Evolutionary conservation across 805 yeast genomes (phyloP).

Genomic region (Scheffersomyces lignosus): DNA sequence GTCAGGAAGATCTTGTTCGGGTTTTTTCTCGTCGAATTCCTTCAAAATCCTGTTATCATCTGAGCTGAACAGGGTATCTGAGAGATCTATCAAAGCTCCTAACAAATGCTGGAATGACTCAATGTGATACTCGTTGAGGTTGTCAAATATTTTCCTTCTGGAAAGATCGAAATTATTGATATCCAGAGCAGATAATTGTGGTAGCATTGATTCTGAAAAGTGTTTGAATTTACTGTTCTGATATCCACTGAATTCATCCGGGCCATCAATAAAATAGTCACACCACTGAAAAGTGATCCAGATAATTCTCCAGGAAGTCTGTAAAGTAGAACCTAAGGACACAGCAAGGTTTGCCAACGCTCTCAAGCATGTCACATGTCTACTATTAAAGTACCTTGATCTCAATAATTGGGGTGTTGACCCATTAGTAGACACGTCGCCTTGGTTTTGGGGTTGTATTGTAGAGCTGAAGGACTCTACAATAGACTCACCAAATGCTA

Average conservation of each 20-base stretch:
- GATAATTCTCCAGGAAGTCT: constrained; percentile 61
- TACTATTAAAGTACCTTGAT: constrained; percentile 52
- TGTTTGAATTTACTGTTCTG: constrained; percentile 32
- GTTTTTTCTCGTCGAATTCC: background rate
- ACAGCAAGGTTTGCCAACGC: constrained; percentile 76
- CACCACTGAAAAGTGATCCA: constrained; percentile 76
- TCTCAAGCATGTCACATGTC: constrained; percentile 74
- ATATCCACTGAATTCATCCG: constrained; percentile 32
- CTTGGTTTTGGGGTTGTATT: constrained; percentile 25
- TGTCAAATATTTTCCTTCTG: constrained; percentile 59
- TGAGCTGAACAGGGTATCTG: constrained; percentile 23
- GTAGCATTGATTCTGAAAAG: constrained; percentile 17
- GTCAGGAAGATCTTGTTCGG: background rate
- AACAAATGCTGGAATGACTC: constrained; percentile 51
- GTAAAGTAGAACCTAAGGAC: constrained; percentile 76
- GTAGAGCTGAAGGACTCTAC: constrained; percentile 52
- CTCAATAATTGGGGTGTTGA: background rate
- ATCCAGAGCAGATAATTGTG: constrained; percentile 47
- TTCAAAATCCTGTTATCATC: constrained; percentile 1
- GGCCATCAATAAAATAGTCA: constrained; percentile 66
- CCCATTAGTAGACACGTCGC: background rate
- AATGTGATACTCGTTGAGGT: constrained; percentile 55
- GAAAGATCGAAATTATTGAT: constrained; percentile 54
- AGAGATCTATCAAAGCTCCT: constrained; percentile 45
- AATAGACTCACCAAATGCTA: constrained; percentile 50